These are phyloP conservation scores for Avena sativa DNA, from an alignment of 176 grass and related monocot genomes.

Conservation along the genomic window DNA sequence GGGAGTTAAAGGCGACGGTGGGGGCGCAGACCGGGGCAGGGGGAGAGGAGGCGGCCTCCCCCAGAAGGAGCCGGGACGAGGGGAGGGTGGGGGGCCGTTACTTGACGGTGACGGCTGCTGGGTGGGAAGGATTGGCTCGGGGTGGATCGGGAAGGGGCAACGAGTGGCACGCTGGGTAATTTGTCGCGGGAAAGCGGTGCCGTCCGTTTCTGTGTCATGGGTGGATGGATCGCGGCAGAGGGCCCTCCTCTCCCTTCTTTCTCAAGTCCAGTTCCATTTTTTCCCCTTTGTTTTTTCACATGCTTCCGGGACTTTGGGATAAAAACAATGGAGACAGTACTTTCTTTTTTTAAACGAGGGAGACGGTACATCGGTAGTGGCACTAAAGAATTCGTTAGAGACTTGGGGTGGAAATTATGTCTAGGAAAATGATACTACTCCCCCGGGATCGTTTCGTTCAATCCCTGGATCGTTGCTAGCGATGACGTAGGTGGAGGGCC, in stretches of 20 bases:
- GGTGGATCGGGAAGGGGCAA: background rate
- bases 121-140: background rate
- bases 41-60: constrained; percentile 56
- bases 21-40: constrained; percentile 22
- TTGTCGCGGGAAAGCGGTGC: background rate
- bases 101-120: constrained; percentile 73
- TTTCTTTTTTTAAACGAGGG: background rate
- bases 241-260: background rate
- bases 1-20: constrained; percentile 50
- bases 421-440: too few species aligned
- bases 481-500: too few species aligned
- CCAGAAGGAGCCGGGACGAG: constrained; percentile 60
- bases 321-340: background rate
- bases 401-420: too few species aligned
- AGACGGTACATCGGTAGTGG: background rate
- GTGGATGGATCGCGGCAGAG: background rate
- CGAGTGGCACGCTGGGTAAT: constrained; percentile 1
- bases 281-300: background rate
- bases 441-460: too few species aligned
- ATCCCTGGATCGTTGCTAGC: too few species aligned
- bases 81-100: constrained; percentile 58
- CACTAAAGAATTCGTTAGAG: too few species aligned
- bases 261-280: background rate
- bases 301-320: background rate
- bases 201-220: too few species aligned